These are phyloP conservation scores for Ascochyta pisi DNA, from an alignment of 2,329 filamentous ascomycete genomes.

Conservation along the genomic window DNA sequence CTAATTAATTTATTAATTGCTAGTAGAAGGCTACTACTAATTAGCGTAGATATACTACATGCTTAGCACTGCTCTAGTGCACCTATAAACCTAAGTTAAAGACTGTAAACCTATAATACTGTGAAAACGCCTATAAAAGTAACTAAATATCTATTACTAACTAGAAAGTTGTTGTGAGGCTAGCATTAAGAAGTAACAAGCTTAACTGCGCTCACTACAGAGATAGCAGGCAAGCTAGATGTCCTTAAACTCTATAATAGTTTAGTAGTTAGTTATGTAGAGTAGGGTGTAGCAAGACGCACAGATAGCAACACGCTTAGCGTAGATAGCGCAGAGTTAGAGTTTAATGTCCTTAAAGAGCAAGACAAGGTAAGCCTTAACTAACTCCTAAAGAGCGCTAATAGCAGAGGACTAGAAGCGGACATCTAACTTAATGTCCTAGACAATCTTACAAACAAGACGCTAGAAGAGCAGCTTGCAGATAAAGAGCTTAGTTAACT, in stretches of 20 bases:
- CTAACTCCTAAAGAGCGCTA: too few relatives aligned
- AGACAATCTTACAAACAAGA: too few relatives aligned
- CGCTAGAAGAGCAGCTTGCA: too few relatives aligned
- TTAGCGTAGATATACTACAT: slow-evolving; percentile 50
- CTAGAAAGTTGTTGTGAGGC: slow-evolving; percentile 34
- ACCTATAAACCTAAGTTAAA: slow-evolving; percentile 46
- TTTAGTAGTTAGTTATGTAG: slow-evolving; percentile 25
- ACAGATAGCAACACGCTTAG: slow-evolving; percentile 88
- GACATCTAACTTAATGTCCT: slow-evolving; percentile 46
- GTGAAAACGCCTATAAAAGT: slow-evolving; percentile 43
- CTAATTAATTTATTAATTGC: slow-evolving; percentile 43
- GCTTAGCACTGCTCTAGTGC: slow-evolving; percentile 44
- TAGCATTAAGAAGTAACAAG: slow-evolving; percentile 29
- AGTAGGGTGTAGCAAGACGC: slow-evolving; percentile 19
- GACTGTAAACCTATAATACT: slow-evolving; percentile 47
- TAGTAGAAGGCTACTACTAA: slow-evolving; percentile 43
- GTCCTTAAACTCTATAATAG: slow-evolving; percentile 82
- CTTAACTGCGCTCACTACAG: slow-evolving; percentile 62
- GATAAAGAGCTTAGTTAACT: slow-evolving; percentile 46
- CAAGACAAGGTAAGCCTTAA: slow-evolving; percentile 75
- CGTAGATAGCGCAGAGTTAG: slow-evolving; percentile 81
- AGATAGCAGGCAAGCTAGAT: slow-evolving; percentile 81
- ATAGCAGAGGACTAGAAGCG: too few relatives aligned
- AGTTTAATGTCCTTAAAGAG: slow-evolving; percentile 97
- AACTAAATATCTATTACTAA: slow-evolving; percentile 36